These are phyloP conservation scores for Clavispora asparagi DNA, from an alignment of 805 yeast species.

Conservation along the genomic window DNA sequence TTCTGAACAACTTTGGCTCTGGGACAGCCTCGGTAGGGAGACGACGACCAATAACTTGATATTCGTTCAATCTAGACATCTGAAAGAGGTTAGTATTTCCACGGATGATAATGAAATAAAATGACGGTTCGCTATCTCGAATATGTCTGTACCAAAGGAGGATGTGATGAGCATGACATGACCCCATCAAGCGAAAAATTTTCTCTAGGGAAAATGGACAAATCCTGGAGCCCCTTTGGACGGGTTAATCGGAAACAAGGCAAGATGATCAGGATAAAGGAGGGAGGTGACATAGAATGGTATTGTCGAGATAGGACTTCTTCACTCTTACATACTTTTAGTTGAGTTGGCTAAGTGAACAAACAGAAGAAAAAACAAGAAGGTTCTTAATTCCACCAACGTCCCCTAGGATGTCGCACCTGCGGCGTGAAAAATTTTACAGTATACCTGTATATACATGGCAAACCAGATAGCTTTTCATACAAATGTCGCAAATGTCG, in stretches of 20 bases:
- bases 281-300: not conserved
- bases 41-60: constrained; percentile 99
- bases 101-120: not conserved
- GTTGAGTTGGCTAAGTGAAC: constrained; percentile 12
- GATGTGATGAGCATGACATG: not conserved
- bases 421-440: constrained; percentile 14
- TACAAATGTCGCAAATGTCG: constrained; percentile 10
- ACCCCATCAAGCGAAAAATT: not conserved
- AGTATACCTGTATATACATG: constrained; percentile 5
- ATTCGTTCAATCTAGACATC: constrained; percentile 96
- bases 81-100: constrained; percentile 12
- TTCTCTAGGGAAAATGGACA: not conserved
- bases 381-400: not conserved
- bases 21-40: constrained; percentile 98
- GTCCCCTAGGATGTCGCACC: constrained; percentile 11
- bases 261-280: not conserved
- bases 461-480: not conserved
- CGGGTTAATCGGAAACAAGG: not conserved
- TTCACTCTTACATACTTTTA: constrained; percentile 10
- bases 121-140: not conserved
- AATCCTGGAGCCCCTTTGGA: not conserved
- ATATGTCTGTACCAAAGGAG: not conserved
- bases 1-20: constrained; percentile 99
- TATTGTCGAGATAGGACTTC: not conserved
- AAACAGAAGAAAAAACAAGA: constrained; percentile 13